Evolutionary conservation across 176 grass and related monocot species (phyloP).

Genomic region (Carex littledalei): DNA sequence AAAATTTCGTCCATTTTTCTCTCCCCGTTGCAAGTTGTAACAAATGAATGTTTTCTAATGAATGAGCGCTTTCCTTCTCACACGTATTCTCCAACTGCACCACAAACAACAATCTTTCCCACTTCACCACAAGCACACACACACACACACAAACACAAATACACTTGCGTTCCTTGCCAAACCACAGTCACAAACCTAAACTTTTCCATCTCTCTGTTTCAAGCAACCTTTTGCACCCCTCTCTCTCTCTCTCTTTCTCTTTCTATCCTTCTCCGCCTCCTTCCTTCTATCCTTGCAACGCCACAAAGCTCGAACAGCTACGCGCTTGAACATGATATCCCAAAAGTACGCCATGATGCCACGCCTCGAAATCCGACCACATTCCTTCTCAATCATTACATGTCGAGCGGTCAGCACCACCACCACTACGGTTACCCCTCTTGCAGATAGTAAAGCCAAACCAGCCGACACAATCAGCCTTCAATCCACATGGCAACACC

Average conservation of each 20-base stretch:
- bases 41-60: not conserved
- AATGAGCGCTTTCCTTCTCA: constrained; percentile 26
- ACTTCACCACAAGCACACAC: constrained; percentile 34
- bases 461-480: constrained; percentile 36
- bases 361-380: constrained; percentile 27
- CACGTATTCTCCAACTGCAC: constrained; percentile 45
- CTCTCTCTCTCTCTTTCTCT: not conserved
- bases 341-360: constrained; percentile 47
- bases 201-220: not conserved
- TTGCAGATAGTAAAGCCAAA: not conserved
- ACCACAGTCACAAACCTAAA: not conserved
- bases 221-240: not conserved
- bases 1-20: not conserved
- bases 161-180: not conserved
- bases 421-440: not conserved
- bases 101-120: constrained; percentile 32
- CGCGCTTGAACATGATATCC: too few relatives aligned
- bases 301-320: not conserved
- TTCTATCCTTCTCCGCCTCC: not conserved
- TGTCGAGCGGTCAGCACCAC: constrained; percentile 39
- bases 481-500: constrained; percentile 72
- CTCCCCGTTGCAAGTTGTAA: not conserved
- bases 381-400: not conserved
- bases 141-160: not conserved
- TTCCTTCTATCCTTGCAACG: not conserved